Conservation (phyloP, 192 early-diverging fungal genomes). For the Backusella australiensis region DNA sequence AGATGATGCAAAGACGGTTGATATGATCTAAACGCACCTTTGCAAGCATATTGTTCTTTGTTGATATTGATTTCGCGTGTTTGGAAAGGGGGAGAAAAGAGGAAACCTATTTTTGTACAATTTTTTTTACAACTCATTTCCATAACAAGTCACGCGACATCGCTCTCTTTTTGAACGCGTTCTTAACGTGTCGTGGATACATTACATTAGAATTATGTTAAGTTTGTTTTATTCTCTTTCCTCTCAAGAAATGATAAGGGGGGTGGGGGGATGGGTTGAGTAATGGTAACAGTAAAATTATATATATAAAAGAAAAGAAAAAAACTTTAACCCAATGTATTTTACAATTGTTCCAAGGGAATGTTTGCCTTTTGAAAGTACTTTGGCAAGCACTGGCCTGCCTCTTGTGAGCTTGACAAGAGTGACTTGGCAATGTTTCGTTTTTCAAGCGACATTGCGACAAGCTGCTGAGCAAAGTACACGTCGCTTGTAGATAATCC, state of each 20-base stretch:
- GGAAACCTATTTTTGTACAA: background rate
- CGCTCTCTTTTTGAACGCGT: background rate
- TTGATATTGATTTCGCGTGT: background rate
- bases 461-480: constrained; percentile 48
- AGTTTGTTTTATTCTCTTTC: background rate
- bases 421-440: background rate
- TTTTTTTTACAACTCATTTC: background rate
- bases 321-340: background rate
- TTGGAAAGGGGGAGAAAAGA: background rate
- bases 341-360: constrained; percentile 25
- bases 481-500: constrained; percentile 40
- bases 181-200: background rate
- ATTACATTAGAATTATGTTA: background rate
- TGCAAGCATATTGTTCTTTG: background rate
- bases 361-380: constrained; percentile 25
- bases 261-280: no score
- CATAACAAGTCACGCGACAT: background rate
- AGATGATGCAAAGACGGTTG: background rate
- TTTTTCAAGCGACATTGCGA: constrained; percentile 32
- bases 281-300: no score
- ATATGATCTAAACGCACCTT: background rate
- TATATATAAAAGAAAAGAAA: no score
- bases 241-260: background rate
- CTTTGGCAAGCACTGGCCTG: constrained; percentile 24
- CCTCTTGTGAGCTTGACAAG: constrained; percentile 11